Evolutionary conservation across 1,284 basidiomycete species (phyloP).

Genomic region (Pseudozyma hubeiensis): DNA sequence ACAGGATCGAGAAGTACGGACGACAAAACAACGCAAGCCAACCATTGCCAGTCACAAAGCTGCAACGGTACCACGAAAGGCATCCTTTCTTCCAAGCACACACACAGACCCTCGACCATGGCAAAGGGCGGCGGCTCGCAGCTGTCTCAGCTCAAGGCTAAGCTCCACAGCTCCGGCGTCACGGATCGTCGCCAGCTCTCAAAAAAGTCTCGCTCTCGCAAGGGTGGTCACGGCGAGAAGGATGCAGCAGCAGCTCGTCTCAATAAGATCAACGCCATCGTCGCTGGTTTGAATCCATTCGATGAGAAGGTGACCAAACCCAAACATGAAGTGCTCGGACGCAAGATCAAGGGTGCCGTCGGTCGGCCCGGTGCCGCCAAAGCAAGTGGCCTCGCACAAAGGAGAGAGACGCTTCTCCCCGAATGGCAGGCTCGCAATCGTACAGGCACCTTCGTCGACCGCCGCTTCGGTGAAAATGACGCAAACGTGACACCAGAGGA

Average conservation of each 20-base stretch:
- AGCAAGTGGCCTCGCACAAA: conserved; percentile 86
- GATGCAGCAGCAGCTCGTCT: conserved; percentile 56
- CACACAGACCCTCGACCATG: conserved; percentile 32
- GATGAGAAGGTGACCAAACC: conserved; percentile 73
- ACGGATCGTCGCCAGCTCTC: conserved; percentile 59
- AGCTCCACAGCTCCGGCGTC: conserved; percentile 60
- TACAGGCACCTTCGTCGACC: conserved; percentile 89
- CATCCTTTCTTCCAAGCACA: background rate
- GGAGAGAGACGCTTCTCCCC: conserved; percentile 79
- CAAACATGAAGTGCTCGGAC: conserved; percentile 90
- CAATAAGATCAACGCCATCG: conserved; percentile 84
- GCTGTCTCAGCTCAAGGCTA: conserved; percentile 65
- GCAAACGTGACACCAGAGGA: conserved; percentile 91
- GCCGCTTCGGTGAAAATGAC: conserved; percentile 95
- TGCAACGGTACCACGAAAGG: background rate
- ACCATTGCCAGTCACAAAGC: background rate
- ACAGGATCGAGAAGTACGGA: too few species aligned
- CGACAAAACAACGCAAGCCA: background rate
- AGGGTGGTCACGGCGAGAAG: conserved; percentile 72
- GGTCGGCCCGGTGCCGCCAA: conserved; percentile 88
- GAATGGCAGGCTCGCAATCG: conserved; percentile 81
- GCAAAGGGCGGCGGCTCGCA: conserved; percentile 65
- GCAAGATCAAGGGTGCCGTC: conserved; percentile 83
- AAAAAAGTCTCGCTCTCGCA: conserved; percentile 55
- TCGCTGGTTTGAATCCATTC: conserved; percentile 88